Evolutionary conservation across 495 filamentous ascomycete species (phyloP).

Genomic region (Aspergillus egyptiacus): DNA sequence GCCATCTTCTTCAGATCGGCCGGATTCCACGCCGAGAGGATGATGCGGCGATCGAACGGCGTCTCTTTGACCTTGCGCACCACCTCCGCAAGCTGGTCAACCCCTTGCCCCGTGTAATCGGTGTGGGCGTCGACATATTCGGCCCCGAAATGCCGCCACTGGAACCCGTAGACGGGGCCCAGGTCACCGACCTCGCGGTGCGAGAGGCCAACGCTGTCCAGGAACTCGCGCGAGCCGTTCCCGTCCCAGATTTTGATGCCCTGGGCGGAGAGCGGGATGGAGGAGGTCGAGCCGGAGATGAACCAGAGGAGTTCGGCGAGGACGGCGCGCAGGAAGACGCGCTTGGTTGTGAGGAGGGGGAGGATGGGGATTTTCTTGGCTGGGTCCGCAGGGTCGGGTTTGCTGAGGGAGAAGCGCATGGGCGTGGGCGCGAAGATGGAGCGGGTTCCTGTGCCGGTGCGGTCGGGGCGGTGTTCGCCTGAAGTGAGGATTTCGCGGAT

Average conservation of each 20-base stretch:
- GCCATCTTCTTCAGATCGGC: conserved; percentile 84
- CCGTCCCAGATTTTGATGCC: conserved; percentile 98
- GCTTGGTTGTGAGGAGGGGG: conserved; percentile 92
- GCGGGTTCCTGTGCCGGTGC: conserved; percentile 88
- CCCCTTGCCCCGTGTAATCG: conserved; percentile 83
- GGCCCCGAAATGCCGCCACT: conserved; percentile 97
- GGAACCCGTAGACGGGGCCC: conserved; percentile 96
- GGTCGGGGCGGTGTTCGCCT: conserved; percentile 77
- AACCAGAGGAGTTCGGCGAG: conserved; percentile 97
- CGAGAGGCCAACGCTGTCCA: conserved; percentile 74
- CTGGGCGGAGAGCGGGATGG: conserved; percentile 60
- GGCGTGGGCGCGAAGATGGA: conserved; percentile 82
- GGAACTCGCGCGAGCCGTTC: conserved; percentile 83
- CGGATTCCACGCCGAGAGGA: conserved; percentile 91
- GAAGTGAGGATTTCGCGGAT: conserved; percentile 66
- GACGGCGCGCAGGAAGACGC: conserved; percentile 88
- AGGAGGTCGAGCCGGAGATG: conserved; percentile 75
- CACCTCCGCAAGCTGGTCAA: conserved; percentile 85
- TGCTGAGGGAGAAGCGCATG: conserved; percentile 77
- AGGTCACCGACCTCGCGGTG: conserved; percentile 82
- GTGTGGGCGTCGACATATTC: conserved; percentile 70
- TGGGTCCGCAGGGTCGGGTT: conserved; percentile 38
- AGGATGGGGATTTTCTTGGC: conserved; percentile 52
- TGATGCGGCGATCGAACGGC: conserved; percentile 84
- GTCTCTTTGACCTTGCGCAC: conserved; percentile 72